Percentiles rank a stretch among this genome's conserved stretches.
Conservation (phyloP, 495 filamentous ascomycete species). For the Choiromyces venosus region DNA sequence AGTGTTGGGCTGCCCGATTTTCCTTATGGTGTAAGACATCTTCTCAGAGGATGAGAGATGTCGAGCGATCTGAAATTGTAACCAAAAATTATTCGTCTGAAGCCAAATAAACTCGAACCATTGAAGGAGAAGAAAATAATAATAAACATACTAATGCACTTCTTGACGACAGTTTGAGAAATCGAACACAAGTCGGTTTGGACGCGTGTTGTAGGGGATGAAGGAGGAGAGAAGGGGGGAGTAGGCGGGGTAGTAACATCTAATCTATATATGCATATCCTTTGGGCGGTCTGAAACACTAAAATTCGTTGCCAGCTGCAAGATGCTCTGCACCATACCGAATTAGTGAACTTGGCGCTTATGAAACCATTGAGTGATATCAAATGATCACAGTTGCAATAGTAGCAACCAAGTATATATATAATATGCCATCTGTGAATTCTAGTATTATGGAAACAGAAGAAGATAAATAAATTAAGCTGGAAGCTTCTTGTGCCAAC, state of each 20-base stretch:
- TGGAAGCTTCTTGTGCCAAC: background rate
- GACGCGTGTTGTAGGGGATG: conserved; percentile 15
- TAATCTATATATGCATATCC: too few relatives aligned
- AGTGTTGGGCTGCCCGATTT: conserved; percentile 83
- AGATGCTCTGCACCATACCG: background rate
- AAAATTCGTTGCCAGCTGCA: background rate
- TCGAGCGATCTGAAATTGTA: conserved; percentile 33
- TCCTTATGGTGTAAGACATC: conserved; percentile 61
- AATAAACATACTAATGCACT: conserved; percentile 27
- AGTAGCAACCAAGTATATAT: background rate
- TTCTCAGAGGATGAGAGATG: conserved; percentile 37
- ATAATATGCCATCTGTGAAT: background rate
- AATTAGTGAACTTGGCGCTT: background rate
- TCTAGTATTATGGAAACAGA: background rate
- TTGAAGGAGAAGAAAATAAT: background rate
- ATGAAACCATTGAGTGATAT: background rate
- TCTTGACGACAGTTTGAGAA: conserved; percentile 36
- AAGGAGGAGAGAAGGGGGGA: conserved; percentile 14
- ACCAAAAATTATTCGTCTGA: background rate
- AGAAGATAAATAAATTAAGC: background rate
- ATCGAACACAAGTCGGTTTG: conserved; percentile 14
- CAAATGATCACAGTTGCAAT: background rate
- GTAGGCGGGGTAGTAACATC: conserved; percentile 33
- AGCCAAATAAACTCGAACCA: background rate
- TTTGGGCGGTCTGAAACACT: conserved; percentile 1